Percentiles rank a stretch among this genome's conserved stretches.
Evolutionary conservation across 306 rosid genomes (phyloP).

Genomic region (Cucurbita moschata): DNA sequence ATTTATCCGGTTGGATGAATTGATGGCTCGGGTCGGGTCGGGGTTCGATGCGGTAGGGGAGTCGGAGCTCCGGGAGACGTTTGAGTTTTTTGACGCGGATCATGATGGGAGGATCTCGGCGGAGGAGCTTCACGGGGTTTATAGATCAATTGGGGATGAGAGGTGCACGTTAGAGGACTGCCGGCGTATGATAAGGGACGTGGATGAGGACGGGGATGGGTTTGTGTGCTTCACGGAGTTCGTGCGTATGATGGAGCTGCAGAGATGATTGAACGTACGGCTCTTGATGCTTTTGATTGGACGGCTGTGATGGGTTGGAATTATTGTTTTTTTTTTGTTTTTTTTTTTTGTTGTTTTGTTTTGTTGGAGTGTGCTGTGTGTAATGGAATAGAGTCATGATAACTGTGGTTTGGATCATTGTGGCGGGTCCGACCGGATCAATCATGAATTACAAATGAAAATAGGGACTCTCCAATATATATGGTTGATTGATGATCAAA

Average conservation of each 20-base stretch:
- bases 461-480: not conserved
- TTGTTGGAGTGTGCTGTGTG: not conserved
- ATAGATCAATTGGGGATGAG: constrained; percentile 52
- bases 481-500: not conserved
- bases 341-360: not conserved
- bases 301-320: not conserved
- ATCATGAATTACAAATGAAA: not conserved
- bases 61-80: constrained; percentile 44
- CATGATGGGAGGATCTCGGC: constrained; percentile 81
- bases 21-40: constrained; percentile 34
- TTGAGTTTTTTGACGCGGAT: constrained; percentile 58
- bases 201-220: constrained; percentile 61
- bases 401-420: not conserved
- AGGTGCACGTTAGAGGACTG: constrained; percentile 80
- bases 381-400: not conserved
- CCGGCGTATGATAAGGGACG: constrained; percentile 75
- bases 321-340: not conserved
- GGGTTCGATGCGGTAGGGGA: constrained; percentile 9
- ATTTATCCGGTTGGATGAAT: constrained; percentile 29
- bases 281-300: not conserved
- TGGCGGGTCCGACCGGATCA: not conserved
- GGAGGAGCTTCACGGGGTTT: constrained; percentile 55
- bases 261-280: constrained; percentile 12
- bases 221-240: constrained; percentile 85
- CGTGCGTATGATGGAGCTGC: constrained; percentile 71